A percentile compares a stretch with the other conserved stretches of the same genome.
These are phyloP conservation scores for Seminavis robusta DNA, from an alignment of 108 stramenopile genomes.

Conservation along the genomic window DNA sequence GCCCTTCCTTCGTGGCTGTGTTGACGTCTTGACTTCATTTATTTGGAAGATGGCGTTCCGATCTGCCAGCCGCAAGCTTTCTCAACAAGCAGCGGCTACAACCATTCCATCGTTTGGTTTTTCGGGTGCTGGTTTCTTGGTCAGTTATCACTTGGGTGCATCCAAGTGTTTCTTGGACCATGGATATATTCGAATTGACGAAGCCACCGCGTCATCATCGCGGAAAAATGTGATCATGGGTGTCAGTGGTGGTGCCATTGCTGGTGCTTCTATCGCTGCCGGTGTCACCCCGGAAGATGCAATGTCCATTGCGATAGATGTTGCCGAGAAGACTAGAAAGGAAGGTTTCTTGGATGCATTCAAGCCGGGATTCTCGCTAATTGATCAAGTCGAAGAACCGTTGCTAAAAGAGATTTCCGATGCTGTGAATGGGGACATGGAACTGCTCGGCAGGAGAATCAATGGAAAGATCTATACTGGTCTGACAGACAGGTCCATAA, in stretches of 20 bases:
- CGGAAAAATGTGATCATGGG: slow-evolving; percentile 31
- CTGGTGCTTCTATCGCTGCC: slow-evolving; percentile 36
- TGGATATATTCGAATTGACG: slow-evolving; percentile 21
- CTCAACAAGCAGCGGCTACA: neutral
- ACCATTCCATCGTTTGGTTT: slow-evolving; percentile 8
- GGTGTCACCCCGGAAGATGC: slow-evolving; percentile 52
- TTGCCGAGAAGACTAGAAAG: slow-evolving; percentile 40
- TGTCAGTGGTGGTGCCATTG: slow-evolving; percentile 60
- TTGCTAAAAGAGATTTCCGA: slow-evolving; percentile 25
- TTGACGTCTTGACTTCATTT: too few species aligned
- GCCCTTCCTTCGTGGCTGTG: too few species aligned
- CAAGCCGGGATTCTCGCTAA: slow-evolving; percentile 57
- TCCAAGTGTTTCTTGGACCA: slow-evolving; percentile 42
- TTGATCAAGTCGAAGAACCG: slow-evolving; percentile 51
- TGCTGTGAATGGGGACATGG: slow-evolving; percentile 36
- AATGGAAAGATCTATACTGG: slow-evolving; percentile 38
- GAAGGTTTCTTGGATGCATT: slow-evolving; percentile 36
- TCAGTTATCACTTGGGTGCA: slow-evolving; percentile 64
- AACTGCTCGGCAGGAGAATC: slow-evolving; percentile 25
- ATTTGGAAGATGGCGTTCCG: neutral
- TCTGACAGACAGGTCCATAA: slow-evolving; percentile 50
- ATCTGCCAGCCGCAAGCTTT: too few species aligned
- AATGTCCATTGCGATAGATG: slow-evolving; percentile 41
- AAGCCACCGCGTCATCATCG: neutral
- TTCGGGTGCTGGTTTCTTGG: slow-evolving; percentile 63